phyloP scores from a whole-genome alignment of 2,329 filamentous ascomycete species.

The Aspergillus brasiliensis region DNA sequence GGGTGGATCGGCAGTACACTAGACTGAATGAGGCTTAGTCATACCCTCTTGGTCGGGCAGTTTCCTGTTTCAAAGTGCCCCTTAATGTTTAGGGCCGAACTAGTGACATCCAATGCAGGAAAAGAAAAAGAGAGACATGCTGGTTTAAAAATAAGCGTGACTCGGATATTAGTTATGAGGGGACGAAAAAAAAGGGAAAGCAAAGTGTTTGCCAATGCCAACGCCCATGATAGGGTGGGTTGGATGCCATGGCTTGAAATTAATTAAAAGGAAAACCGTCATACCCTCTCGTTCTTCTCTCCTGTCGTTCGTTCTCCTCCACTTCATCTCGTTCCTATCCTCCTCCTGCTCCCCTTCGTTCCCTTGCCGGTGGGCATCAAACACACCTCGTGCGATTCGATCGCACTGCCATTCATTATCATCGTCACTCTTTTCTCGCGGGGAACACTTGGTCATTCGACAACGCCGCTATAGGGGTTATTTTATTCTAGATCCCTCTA shows the following conservation, averaged over 20 bases:
- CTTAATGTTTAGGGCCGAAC: conserved; percentile 8
- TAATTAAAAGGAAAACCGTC: conserved; percentile 23
- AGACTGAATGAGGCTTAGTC: background rate
- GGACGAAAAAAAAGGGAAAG: conserved; percentile 3
- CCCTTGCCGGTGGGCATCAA: conserved; percentile 16
- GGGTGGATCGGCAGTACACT: background rate
- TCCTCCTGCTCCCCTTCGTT: conserved; percentile 5
- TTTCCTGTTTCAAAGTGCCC: conserved; percentile 8
- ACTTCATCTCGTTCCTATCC: conserved; percentile 1
- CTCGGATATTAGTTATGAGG: background rate
- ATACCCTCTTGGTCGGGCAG: background rate
- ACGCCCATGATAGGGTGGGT: background rate
- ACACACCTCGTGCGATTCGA: conserved; percentile 26
- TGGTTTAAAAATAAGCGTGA: conserved; percentile 6
- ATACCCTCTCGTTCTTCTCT: conserved; percentile 14
- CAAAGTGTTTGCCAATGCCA: too few species aligned
- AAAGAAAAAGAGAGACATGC: conserved; percentile 4
- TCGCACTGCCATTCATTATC: conserved; percentile 34
- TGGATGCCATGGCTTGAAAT: background rate
- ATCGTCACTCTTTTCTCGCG: conserved; percentile 23
- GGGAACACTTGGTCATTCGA: background rate
- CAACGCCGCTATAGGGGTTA: background rate
- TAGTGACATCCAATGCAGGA: conserved; percentile 5
- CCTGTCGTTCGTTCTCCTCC: conserved; percentile 12
- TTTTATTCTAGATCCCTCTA: conserved; percentile 6